phyloP scores from a whole-genome alignment of 139 green algal genomes.

The Zygnema circumcarinatum region DNA sequence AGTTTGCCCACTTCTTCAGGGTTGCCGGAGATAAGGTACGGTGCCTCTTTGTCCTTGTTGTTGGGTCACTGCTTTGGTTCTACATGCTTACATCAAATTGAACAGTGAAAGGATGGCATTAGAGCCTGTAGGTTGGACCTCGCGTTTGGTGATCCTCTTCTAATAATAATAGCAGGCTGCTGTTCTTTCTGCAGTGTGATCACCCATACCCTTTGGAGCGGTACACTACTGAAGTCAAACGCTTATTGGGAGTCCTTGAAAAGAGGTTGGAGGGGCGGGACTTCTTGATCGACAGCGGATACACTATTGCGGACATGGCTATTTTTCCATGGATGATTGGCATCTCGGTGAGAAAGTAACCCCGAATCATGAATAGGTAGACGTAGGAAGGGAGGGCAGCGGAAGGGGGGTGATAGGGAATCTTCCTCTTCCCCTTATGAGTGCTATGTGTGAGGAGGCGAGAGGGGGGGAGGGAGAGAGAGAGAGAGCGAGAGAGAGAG shows the following conservation, averaged over 20 bases:
- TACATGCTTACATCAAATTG: no score
- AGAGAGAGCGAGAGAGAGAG: no score
- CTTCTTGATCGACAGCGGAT: conserved; percentile 52
- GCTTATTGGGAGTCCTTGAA: conserved; percentile 59
- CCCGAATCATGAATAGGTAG: background rate
- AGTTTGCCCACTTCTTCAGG: conserved; percentile 53
- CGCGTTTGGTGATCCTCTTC: no score
- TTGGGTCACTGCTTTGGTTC: no score
- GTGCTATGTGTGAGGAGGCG: background rate
- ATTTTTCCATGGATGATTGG: conserved; percentile 59
- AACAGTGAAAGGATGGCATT: no score
- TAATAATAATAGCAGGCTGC: no score
- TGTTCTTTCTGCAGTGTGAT: conserved; percentile 33
- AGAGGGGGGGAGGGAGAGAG: background rate
- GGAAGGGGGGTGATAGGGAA: background rate
- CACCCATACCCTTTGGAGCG: conserved; percentile 60
- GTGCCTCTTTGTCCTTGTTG: no score
- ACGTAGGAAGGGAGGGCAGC: background rate
- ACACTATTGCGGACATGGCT: conserved; percentile 65
- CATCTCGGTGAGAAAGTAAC: conserved; percentile 14
- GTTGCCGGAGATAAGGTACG: background rate
- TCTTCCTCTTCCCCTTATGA: background rate
- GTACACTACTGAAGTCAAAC: conserved; percentile 55
- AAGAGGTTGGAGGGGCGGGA: conserved; percentile 45
- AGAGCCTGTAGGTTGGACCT: no score